These are phyloP conservation scores for Zymoseptoria tritici DNA, from an alignment of 2,329 filamentous ascomycete genomes.

Conservation along the genomic window DNA sequence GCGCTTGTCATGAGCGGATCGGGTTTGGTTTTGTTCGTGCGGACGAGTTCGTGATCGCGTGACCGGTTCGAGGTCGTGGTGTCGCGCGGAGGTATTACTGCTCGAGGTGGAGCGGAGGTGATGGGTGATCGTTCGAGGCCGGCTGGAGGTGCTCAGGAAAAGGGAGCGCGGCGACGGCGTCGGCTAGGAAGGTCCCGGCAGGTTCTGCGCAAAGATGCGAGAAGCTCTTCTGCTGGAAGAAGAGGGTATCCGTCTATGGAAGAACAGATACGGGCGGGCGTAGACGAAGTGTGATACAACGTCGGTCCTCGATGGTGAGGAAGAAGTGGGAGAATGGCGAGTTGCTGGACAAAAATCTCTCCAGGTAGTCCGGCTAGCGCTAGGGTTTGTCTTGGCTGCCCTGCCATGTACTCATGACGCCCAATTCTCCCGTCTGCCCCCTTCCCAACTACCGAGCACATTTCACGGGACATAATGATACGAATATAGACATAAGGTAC, in stretches of 20 bases:
- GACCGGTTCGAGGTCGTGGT: background rate
- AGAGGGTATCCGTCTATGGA: background rate
- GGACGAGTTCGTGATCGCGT: conserved; percentile 4
- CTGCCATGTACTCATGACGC: no score
- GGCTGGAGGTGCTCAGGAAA: background rate
- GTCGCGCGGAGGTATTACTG: background rate
- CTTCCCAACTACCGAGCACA: no score
- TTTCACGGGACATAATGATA: no score
- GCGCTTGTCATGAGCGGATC: conserved; percentile 55
- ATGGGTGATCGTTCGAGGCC: conserved; percentile 6
- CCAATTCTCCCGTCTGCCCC: no score
- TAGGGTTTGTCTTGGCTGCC: no score
- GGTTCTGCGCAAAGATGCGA: background rate
- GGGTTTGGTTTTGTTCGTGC: conserved; percentile 5
- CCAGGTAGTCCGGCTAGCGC: no score
- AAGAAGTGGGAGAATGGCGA: background rate
- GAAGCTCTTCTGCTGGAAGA: background rate
- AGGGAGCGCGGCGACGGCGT: background rate
- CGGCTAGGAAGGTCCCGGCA: background rate
- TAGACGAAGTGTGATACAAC: background rate
- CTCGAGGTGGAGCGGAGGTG: conserved; percentile 4
- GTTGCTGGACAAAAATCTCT: background rate
- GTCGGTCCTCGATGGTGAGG: background rate
- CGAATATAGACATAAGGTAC: no score
- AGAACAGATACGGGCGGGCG: background rate